Evolutionary conservation across 768 basidiomycete genomes (phyloP).

Genomic region (Serpula lacrymans): DNA sequence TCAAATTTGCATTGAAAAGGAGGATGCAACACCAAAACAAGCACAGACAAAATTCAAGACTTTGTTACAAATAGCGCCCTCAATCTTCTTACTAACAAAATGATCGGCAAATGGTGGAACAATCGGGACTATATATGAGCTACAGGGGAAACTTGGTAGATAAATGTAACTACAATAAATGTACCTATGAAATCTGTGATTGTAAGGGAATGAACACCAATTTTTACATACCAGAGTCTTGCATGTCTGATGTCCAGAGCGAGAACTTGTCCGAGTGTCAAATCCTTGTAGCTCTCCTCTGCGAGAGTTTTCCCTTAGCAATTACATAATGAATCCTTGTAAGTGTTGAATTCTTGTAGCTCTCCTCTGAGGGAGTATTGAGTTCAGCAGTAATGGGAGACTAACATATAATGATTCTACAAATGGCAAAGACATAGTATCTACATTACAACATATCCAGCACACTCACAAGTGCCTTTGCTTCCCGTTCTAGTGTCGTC

Average conservation of each 20-base stretch:
- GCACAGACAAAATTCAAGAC: slow-evolving; percentile 1
- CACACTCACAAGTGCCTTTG: too few species aligned
- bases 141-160: slow-evolving; percentile 2
- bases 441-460: too few species aligned
- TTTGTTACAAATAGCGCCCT: slow-evolving; percentile 1
- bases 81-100: slow-evolving; percentile 1
- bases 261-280: too few species aligned
- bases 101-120: slow-evolving; percentile 4
- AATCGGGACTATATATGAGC: slow-evolving; percentile 4
- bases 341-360: background rate
- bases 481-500: too few species aligned
- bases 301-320: background rate
- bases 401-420: background rate
- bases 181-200: too few species aligned
- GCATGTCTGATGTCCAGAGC: too few species aligned
- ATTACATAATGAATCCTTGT: too few species aligned
- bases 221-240: too few species aligned
- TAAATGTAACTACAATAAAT: background rate
- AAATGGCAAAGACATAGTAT: background rate
- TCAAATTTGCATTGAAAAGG: background rate
- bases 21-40: background rate
- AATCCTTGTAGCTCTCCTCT: too few species aligned
- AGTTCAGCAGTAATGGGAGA: background rate
- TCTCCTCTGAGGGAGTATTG: background rate
- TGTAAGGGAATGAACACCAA: background rate